phyloP scores from a whole-genome alignment of 108 stramenopile species.

The Stephanodiscus minutulus region DNA sequence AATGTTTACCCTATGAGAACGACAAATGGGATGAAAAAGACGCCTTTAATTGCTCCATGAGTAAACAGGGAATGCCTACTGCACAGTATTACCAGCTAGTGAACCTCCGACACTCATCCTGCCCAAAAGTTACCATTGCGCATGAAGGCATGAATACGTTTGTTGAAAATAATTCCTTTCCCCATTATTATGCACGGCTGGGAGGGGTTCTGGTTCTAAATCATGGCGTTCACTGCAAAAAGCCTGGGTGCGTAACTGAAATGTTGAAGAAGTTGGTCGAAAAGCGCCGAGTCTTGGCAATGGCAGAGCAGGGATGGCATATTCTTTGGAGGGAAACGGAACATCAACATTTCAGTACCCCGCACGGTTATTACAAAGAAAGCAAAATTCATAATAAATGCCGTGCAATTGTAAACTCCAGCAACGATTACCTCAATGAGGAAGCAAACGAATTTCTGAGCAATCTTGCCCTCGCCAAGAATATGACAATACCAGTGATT shows the following conservation, averaged over 20 bases:
- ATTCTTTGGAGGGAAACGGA: conserved; percentile 1
- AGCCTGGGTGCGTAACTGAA: not conserved
- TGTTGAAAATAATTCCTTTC: too few relatives aligned
- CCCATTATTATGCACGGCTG: not conserved
- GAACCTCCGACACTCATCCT: too few relatives aligned
- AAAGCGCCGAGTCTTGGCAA: not conserved
- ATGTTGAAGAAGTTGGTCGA: not conserved
- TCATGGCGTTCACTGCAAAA: not conserved
- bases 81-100: not conserved
- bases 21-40: not conserved
- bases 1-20: not conserved
- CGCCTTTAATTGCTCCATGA: not conserved
- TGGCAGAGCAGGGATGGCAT: not conserved
- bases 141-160: too few relatives aligned
- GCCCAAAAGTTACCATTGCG: too few relatives aligned
- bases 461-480: not conserved
- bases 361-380: not conserved
- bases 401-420: not conserved
- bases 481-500: not conserved
- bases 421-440: not conserved
- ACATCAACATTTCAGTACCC: not conserved
- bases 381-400: not conserved
- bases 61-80: not conserved
- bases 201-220: not conserved
- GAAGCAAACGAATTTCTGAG: not conserved